Percentiles rank a stretch among this genome's conserved stretches.
Evolutionary conservation across 495 filamentous ascomycete genomes (phyloP).

Genomic region (Patellaria atrata): DNA sequence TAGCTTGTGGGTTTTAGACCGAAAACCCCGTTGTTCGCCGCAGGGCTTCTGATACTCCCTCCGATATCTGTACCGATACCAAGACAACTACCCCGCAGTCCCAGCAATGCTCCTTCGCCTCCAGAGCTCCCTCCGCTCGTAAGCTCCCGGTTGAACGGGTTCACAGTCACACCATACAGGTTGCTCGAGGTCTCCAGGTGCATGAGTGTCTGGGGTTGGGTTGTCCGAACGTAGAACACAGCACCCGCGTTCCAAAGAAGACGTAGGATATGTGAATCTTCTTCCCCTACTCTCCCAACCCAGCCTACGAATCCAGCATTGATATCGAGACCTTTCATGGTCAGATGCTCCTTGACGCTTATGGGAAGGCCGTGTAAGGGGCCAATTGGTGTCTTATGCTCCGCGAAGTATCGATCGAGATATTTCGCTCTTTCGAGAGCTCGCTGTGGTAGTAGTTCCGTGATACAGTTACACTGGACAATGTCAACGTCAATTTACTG

Average conservation of each 20-base stretch:
- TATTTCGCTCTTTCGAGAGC: constrained; percentile 24
- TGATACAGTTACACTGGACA: constrained; percentile 42
- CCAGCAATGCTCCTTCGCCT: constrained; percentile 22
- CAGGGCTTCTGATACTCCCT: constrained; percentile 33
- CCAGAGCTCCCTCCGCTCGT: constrained; percentile 20
- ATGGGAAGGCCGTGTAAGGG: constrained; percentile 57
- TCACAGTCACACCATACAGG: constrained; percentile 36
- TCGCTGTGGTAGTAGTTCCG: constrained; percentile 44
- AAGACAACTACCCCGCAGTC: constrained; percentile 16
- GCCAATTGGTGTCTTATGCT: constrained; percentile 32
- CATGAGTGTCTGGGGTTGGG: constrained; percentile 46
- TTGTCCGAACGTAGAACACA: constrained; percentile 39
- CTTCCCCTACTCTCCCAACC: constrained; percentile 27
- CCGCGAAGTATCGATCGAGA: constrained; percentile 23
- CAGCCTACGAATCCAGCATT: constrained; percentile 36
- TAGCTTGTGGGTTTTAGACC: constrained; percentile 47
- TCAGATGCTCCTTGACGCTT: constrained; percentile 51
- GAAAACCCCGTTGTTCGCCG: constrained; percentile 49
- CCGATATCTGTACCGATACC: constrained; percentile 25
- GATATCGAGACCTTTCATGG: constrained; percentile 38
- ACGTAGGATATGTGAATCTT: constrained; percentile 35
- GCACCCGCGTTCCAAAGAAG: constrained; percentile 34
- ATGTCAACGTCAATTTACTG: constrained; percentile 5
- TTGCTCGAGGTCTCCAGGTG: constrained; percentile 42
- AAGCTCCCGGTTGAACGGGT: constrained; percentile 17